Conservation (phyloP, 345 rosid species). For the Punica granatum region DNA sequence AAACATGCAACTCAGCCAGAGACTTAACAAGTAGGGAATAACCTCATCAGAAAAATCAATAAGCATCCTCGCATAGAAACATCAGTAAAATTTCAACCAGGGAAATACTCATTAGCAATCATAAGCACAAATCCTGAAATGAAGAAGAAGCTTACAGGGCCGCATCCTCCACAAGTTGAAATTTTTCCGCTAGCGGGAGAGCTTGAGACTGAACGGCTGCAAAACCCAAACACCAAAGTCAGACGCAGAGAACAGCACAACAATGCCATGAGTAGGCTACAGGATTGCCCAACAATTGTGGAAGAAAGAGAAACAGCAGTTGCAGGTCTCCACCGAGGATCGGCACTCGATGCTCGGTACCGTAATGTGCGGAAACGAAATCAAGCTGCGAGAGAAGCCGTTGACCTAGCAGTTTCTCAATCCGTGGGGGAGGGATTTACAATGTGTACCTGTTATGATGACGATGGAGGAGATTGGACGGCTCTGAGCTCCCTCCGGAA, state of each 20-base stretch:
- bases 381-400: background rate
- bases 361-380: background rate
- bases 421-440: background rate
- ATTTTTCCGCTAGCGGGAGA: conserved; percentile 54
- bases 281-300: background rate
- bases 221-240: background rate
- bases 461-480: conserved; percentile 56
- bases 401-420: background rate
- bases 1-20: background rate
- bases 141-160: conserved; percentile 42
- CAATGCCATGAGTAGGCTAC: background rate
- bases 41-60: background rate
- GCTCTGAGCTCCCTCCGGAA: conserved; percentile 22
- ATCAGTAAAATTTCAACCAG: no score
- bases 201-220: conserved; percentile 92
- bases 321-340: background rate
- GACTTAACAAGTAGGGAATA: background rate
- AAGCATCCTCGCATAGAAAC: background rate
- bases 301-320: background rate
- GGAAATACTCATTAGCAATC: background rate
- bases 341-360: background rate
- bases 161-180: conserved; percentile 46
- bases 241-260: background rate
- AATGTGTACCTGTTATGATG: conserved; percentile 16
- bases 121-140: background rate